Base-by-base conservation (phyloP, 768 basidiomycete species). In the Nevesoporus exiguus region DNA sequence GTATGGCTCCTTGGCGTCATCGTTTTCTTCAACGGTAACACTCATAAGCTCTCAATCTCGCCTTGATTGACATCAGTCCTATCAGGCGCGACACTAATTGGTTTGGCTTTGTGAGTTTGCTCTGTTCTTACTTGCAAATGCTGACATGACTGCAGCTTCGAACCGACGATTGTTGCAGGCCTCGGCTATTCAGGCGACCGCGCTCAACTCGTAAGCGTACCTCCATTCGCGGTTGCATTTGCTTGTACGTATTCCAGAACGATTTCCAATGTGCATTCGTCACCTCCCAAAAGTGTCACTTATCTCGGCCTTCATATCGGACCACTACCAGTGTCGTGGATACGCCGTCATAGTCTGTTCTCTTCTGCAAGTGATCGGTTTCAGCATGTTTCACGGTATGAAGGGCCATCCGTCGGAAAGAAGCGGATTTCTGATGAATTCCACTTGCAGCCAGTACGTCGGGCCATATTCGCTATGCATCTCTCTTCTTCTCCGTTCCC, bases 161-260 rank as follows among this genome's bases (percentile, higher is more conserved):
- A 81, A 7, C 89, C 89, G 8, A 42, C 33, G 9, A 49, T 49
- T 11, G 81, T 91, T 7, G 73, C 80, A 31, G 72, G 76, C 9
- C 76, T 88, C 3, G 85, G 85, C 29, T 85, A 79, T 62, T 73
- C 75, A 1, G 75, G 78, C 0, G 72, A 76, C 27, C 66, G 72
- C n/a, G 80, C 83, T 4, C 84, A 86, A 60, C 72, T 88, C 1
- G 82, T 84, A 76, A 83, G 78, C 14, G 84, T 86, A 0, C 76
- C 76, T 6, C 56, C 47, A 7, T 57, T 45, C 15, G 53, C 37
- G 17, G 36, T 49, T 2, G 8, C 47, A 3, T 57, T 34, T 40
- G 30, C 24, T 36, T 3, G 79, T 76, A 59, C 71, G 85, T 87
- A 2, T 74, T 29, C 25, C 34, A 3, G 3, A 31, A 21, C 34